Percentiles rank a stretch among this genome's conserved stretches.
Evolutionary conservation across 2,329 filamentous ascomycete species (phyloP).

Genomic region (Fonsecaea nubica): DNA sequence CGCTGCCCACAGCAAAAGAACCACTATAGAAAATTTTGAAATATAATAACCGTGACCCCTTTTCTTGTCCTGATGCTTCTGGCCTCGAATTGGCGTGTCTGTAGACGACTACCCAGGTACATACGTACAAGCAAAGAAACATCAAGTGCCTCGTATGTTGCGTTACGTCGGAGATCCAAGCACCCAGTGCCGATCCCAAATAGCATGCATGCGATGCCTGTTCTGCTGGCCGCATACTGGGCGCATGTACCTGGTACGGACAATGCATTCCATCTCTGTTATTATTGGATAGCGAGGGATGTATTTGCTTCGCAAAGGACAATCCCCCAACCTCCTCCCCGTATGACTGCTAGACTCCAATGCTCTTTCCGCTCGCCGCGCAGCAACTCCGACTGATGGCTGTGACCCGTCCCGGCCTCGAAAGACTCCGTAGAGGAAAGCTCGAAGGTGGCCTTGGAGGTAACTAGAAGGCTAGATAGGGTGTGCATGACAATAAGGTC

Average conservation of each 20-base stretch:
- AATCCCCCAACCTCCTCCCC: background rate
- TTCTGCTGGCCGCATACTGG: background rate
- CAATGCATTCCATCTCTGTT: background rate
- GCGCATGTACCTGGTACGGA: background rate
- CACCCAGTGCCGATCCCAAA: background rate
- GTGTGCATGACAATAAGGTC: conserved; percentile 3
- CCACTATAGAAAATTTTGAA: background rate
- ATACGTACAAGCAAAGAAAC: background rate
- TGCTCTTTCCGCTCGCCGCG: background rate
- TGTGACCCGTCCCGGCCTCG: background rate
- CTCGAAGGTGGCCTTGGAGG: background rate
- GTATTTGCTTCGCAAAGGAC: background rate
- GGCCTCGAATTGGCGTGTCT: background rate
- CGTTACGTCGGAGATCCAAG: conserved; percentile 2
- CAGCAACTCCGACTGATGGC: conserved; percentile 13
- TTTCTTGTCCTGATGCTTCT: background rate
- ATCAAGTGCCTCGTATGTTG: background rate
- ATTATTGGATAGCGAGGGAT: background rate
- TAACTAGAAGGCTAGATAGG: background rate
- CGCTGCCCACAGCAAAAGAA: background rate
- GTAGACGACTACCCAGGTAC: background rate
- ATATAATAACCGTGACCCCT: background rate
- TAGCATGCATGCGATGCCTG: background rate
- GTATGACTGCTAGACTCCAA: background rate
- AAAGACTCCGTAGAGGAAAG: conserved; percentile 6